A percentile compares a stretch with the other conserved stretches of the same genome.
phyloP scores from a whole-genome alignment of 805 yeast genomes.

The Starmerella apicola region DNA sequence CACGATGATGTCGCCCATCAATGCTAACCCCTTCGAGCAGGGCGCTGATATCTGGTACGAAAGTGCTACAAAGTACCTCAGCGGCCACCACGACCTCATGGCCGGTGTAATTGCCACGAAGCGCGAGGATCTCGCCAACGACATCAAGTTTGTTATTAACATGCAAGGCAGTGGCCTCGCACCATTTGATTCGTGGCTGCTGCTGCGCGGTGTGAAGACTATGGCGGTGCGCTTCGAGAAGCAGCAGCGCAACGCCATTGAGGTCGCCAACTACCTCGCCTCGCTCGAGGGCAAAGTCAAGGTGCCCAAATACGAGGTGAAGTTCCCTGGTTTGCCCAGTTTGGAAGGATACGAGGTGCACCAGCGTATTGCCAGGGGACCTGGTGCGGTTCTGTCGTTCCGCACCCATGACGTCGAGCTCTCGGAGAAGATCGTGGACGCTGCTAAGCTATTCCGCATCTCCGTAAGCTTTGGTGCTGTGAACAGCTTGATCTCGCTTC shows the following conservation, averaged over 20 bases:
- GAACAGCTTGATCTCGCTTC: conserved; percentile 82
- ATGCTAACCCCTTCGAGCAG: conserved; percentile 71
- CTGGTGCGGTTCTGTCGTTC: conserved; percentile 80
- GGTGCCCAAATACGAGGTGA: conserved; percentile 41
- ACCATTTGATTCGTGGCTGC: conserved; percentile 87
- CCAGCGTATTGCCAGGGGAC: conserved; percentile 62
- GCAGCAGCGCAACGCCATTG: conserved; percentile 71
- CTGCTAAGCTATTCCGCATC: conserved; percentile 66
- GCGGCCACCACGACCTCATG: conserved; percentile 95
- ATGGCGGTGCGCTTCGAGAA: conserved; percentile 74
- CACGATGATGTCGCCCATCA: conserved; percentile 91
- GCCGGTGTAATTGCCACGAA: conserved; percentile 81
- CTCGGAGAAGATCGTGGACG: conserved; percentile 62
- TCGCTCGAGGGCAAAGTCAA: conserved; percentile 33
- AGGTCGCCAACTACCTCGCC: conserved; percentile 62
- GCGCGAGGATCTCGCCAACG: conserved; percentile 49
- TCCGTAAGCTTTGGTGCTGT: conserved; percentile 94
- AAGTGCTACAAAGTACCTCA: conserved; percentile 81
- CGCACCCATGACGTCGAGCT: conserved; percentile 67
- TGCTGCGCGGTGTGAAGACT: conserved; percentile 80
- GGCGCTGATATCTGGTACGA: conserved; percentile 90
- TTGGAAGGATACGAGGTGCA: conserved; percentile 79
- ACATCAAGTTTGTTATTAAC: conserved; percentile 65
- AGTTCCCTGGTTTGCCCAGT: conserved; percentile 72
- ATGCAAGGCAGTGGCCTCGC: conserved; percentile 84